phyloP scores from a whole-genome alignment of 768 basidiomycete species.

The Hygrophoropsis aurantiaca region DNA sequence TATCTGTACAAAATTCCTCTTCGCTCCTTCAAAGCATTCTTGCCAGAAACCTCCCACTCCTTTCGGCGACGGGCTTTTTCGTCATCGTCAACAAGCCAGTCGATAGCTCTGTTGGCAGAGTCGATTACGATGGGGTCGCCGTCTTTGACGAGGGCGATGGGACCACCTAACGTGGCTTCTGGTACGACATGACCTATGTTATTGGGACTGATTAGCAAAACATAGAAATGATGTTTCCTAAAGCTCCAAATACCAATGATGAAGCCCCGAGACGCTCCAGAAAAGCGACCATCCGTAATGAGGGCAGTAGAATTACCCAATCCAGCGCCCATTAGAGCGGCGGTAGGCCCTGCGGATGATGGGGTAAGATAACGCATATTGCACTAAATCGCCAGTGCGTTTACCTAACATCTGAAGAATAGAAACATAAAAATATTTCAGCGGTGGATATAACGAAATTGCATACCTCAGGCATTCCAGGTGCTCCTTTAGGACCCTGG shows the following conservation, averaged over 20 bases:
- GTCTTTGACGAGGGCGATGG: slow-evolving; percentile 83
- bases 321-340: slow-evolving; percentile 82
- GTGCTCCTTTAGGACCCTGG: slow-evolving; percentile 89
- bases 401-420: slow-evolving; percentile 45
- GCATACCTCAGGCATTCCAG: slow-evolving; percentile 82
- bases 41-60: slow-evolving; percentile 71
- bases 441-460: neutral
- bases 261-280: slow-evolving; percentile 73
- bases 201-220: slow-evolving; percentile 39
- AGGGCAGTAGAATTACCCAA: slow-evolving; percentile 75
- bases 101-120: slow-evolving; percentile 58
- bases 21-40: slow-evolving; percentile 62
- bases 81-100: slow-evolving; percentile 71
- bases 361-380: slow-evolving; percentile 7
- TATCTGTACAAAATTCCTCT: slow-evolving; percentile 79
- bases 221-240: slow-evolving; percentile 22
- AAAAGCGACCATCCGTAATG: slow-evolving; percentile 89
- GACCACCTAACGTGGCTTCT: slow-evolving; percentile 77
- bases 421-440: slow-evolving; percentile 1
- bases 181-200: slow-evolving; percentile 61
- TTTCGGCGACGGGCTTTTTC: slow-evolving; percentile 59
- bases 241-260: slow-evolving; percentile 45
- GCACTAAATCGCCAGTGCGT: neutral
- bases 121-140: slow-evolving; percentile 81
- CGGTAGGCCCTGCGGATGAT: slow-evolving; percentile 60